These are phyloP conservation scores for Epithemia pelagica DNA, from an alignment of 108 stramenopile genomes.

Conservation along the genomic window DNA sequence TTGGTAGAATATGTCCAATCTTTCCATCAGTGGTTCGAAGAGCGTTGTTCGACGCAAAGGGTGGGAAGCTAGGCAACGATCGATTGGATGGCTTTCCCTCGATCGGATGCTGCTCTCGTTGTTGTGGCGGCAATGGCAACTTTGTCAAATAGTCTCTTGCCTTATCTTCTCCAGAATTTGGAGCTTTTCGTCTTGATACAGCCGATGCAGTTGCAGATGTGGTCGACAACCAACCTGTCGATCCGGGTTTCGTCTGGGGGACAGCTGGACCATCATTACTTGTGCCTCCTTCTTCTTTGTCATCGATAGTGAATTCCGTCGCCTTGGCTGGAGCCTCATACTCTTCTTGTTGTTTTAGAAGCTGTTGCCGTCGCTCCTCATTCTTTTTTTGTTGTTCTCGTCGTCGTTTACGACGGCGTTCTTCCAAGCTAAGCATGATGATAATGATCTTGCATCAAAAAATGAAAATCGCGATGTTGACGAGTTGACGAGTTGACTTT, in stretches of 20 bases:
- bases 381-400: neutral
- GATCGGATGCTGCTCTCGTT: too few species aligned
- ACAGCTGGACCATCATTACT: neutral
- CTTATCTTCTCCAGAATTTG: neutral
- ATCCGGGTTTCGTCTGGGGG: neutral
- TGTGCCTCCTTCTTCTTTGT: neutral
- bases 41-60: too few species aligned
- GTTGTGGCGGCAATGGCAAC: too few species aligned
- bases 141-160: neutral
- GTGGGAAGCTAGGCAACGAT: neutral
- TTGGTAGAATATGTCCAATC: neutral
- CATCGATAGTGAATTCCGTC: neutral
- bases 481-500: too few species aligned
- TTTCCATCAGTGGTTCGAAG: too few species aligned
- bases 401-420: neutral
- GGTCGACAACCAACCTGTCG: neutral
- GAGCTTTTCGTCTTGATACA: neutral
- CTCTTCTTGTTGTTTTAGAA: neutral
- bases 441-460: too few species aligned
- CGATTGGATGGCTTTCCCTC: neutral
- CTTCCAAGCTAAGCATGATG: neutral
- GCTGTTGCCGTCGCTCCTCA: neutral
- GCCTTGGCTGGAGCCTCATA: neutral
- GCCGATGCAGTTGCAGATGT: neutral
- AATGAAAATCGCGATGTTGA: too few species aligned